Conservation (phyloP, 1,139 yeast species). For the Pichia sp. region DNA sequence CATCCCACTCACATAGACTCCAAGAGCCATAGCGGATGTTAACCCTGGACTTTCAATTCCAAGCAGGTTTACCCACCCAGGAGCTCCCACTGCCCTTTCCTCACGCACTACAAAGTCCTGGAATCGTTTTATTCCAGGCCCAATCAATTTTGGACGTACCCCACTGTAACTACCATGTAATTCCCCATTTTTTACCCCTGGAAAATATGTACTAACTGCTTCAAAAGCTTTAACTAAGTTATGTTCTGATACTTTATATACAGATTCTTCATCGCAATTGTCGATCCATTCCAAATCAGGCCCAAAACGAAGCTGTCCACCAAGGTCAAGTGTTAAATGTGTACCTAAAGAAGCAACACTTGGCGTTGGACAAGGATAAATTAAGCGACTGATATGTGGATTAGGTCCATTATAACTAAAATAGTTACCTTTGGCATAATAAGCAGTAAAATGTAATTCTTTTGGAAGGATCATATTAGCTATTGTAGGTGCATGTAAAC, state of each 20-base stretch:
- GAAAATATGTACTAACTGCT: too few relatives aligned
- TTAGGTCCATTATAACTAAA: slow-evolving; percentile 43
- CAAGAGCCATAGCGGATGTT: slow-evolving; percentile 78
- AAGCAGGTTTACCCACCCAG: slow-evolving; percentile 68
- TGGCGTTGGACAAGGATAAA: slow-evolving; percentile 68
- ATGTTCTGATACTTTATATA: neutral
- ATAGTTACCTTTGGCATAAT: slow-evolving; percentile 82
- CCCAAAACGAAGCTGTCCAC: slow-evolving; percentile 76
- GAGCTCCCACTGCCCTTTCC: slow-evolving; percentile 38
- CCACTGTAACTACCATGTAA: slow-evolving; percentile 63
- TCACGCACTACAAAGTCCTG: slow-evolving; percentile 69
- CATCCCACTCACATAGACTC: too few relatives aligned
- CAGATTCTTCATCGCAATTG: slow-evolving; percentile 36
- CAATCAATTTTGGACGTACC: slow-evolving; percentile 67
- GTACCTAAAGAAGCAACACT: slow-evolving; percentile 77
- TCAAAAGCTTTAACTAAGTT: too few relatives aligned
- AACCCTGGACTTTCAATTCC: slow-evolving; percentile 92
- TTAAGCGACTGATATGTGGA: slow-evolving; percentile 40
- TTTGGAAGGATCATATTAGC: slow-evolving; percentile 64
- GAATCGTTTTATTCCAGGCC: slow-evolving; percentile 42
- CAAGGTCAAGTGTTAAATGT: slow-evolving; percentile 77
- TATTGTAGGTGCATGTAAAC: slow-evolving; percentile 62
- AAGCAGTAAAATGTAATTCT: slow-evolving; percentile 43
- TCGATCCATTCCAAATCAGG: slow-evolving; percentile 86
- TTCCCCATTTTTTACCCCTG: too few relatives aligned